A percentile compares a stretch with the other conserved stretches of the same genome.
These are phyloP conservation scores for Auricularia sp. DNA, from an alignment of 768 basidiomycete genomes.

Conservation along the genomic window DNA sequence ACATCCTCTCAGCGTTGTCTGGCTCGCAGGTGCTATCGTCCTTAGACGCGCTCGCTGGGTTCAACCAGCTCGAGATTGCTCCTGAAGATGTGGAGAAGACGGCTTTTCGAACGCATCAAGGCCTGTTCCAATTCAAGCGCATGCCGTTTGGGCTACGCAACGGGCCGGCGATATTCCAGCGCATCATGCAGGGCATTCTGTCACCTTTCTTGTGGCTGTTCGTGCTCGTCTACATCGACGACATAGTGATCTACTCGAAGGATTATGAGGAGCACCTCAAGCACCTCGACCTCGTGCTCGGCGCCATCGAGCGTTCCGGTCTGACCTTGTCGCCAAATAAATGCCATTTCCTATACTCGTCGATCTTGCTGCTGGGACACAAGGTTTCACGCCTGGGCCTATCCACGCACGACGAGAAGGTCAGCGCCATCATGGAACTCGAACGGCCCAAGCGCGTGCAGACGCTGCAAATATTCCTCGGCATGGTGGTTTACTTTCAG, in stretches of 20 bases:
- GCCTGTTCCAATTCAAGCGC: constrained; percentile 30
- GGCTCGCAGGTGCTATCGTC: constrained; percentile 25
- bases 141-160: constrained; percentile 33
- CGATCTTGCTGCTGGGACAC: constrained; percentile 19
- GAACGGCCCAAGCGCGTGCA: constrained; percentile 14
- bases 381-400: constrained; percentile 23
- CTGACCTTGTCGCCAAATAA: constrained; percentile 14
- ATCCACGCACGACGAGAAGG: constrained; percentile 29
- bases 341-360: constrained; percentile 20
- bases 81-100: constrained; percentile 23
- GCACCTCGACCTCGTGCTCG: constrained; percentile 16
- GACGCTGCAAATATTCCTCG: constrained; percentile 26
- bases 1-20: constrained; percentile 20
- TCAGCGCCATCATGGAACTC: constrained; percentile 24
- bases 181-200: constrained; percentile 4
- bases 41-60: constrained; percentile 30
- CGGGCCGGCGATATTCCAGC: background rate
- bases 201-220: constrained; percentile 1
- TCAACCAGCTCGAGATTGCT: constrained; percentile 28
- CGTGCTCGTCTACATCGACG: background rate
- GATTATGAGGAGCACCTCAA: constrained; percentile 19
- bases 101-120: constrained; percentile 30
- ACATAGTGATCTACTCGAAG: constrained; percentile 16
- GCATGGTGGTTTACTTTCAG: constrained; percentile 31
- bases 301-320: constrained; percentile 6